Evolutionary conservation across 208 protist genomes (phyloP), one percentile per base, ranked within the genome.

Genomic region (Endotrypanum monterogeii): DNA sequence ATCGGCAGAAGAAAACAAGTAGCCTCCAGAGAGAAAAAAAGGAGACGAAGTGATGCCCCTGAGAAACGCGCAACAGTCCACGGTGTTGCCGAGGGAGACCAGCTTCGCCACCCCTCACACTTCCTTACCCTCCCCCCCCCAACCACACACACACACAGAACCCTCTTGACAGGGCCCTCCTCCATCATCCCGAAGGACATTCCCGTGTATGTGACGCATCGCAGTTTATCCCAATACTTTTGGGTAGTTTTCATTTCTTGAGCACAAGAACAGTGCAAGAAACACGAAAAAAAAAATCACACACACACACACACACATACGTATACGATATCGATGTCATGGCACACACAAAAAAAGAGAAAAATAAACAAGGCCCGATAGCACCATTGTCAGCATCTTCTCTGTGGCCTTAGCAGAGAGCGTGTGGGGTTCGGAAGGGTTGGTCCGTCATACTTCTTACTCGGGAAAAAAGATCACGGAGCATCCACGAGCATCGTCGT

Each of bases 401-500:
- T 32, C 56, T 3, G 58, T 20, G n/a, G 25, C 25, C 35, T 16
- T 7, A 11, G 35, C 32, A 37, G 41, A 8, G 37, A 20, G 32
- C 6, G 18, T 41, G 20, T 16, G 20, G 37, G 8, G 25, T 3
- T 11, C 32, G 14, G 30, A 18, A 6, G 35, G 23, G 11, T 0
- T 23, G 3, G 35, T 3, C 7, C 23, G 20, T 65, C 32, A 65
- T 5, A 48, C n/a, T 12, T 8, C 12, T 41, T 72, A 32, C 7
- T 76, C 48, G 1, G 86, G 86, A 39, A 88, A 88, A 71, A 95
- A 95, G 28, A 83, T 46, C 0, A 92, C 90, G 48, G 79, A 83
- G 80, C 90, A 94, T 0, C 88, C 90, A 35, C 80, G 69, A 32
- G 78, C 83, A 71, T 94, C 90, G 11, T 84, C 72, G 67, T 85